These are phyloP conservation scores for Russula sp. DNA, from an alignment of 768 basidiomycete species.

Conservation along the genomic window DNA sequence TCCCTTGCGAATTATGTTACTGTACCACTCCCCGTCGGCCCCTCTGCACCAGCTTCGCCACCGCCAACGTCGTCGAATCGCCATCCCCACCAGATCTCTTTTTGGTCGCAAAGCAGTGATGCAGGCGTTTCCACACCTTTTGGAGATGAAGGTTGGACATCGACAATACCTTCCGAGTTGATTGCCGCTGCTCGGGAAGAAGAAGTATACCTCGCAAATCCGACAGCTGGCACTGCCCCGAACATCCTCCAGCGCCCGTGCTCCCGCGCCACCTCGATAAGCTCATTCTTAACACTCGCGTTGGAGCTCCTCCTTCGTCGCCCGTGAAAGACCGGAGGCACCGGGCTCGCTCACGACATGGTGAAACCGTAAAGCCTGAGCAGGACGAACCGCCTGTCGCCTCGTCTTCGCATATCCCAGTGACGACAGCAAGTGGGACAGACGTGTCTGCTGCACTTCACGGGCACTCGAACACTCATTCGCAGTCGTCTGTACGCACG, in stretches of 20 bases:
- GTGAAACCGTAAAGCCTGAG: conserved; percentile 21
- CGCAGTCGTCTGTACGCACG: conserved; percentile 31
- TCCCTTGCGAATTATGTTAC: conserved; percentile 92
- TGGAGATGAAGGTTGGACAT: conserved; percentile 63
- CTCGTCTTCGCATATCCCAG: conserved; percentile 32
- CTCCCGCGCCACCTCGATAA: conserved; percentile 92
- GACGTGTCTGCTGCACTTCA: conserved; percentile 32
- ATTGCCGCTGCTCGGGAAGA: conserved; percentile 79
- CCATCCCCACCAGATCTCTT: conserved; percentile 36
- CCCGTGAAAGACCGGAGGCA: conserved; percentile 23
- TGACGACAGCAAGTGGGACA: conserved; percentile 37
- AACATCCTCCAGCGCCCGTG: conserved; percentile 84
- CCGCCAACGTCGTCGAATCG: conserved; percentile 35
- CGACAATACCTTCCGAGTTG: conserved; percentile 72
- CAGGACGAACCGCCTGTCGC: conserved; percentile 26
- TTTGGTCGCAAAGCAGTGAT: conserved; percentile 43
- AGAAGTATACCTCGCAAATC: conserved; percentile 60
- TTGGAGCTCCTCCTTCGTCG: conserved; percentile 33
- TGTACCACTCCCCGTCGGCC: conserved; percentile 44
- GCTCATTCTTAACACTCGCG: conserved; percentile 73
- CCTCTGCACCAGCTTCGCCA: conserved; percentile 37
- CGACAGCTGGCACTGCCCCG: conserved; percentile 52
- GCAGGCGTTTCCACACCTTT: conserved; percentile 21
- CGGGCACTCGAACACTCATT: conserved; percentile 3
- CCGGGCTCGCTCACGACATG: conserved; percentile 29